Percentiles rank a stretch among this genome's conserved stretches.
Conservation (phyloP, 2,329 filamentous ascomycete species). For the Penicillium sp. region DNA sequence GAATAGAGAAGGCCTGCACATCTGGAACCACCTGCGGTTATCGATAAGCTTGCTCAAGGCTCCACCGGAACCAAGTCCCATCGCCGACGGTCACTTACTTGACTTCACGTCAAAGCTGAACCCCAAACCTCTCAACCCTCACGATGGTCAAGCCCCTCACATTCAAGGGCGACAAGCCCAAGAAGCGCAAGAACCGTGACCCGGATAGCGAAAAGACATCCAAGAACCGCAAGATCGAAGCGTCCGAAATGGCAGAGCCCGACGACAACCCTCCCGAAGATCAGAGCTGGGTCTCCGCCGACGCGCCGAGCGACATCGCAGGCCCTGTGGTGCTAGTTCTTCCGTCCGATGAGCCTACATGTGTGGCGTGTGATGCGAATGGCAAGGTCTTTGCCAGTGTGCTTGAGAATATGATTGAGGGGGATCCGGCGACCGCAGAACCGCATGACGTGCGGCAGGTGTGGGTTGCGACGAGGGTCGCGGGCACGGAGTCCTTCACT, state of each 20-base stretch:
- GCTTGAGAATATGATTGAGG: constrained; percentile 87
- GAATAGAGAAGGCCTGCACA: too few relatives aligned
- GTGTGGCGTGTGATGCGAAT: constrained; percentile 80
- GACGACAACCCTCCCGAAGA: constrained; percentile 59
- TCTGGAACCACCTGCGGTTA: not conserved
- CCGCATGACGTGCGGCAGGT: constrained; percentile 96
- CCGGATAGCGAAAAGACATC: constrained; percentile 44
- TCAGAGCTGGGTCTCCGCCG: constrained; percentile 90
- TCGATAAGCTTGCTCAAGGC: constrained; percentile 1
- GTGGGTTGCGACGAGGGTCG: constrained; percentile 83
- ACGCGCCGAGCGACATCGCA: constrained; percentile 69
- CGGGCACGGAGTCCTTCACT: constrained; percentile 77
- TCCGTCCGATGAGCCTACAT: constrained; percentile 70
- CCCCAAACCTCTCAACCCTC: constrained; percentile 4
- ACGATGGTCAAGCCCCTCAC: constrained; percentile 73
- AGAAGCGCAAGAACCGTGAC: constrained; percentile 80
- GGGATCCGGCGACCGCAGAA: constrained; percentile 79
- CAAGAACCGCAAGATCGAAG: constrained; percentile 29
- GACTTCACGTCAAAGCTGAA: constrained; percentile 4
- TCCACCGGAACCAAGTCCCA: not conserved
- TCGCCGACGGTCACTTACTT: not conserved
- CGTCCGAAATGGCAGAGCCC: constrained; percentile 29
- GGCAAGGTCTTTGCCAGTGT: constrained; percentile 82
- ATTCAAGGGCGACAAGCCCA: constrained; percentile 96
- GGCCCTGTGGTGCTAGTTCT: constrained; percentile 84